Percentiles rank a stretch among this genome's conserved stretches.
phyloP scores from a whole-genome alignment of 2,329 filamentous ascomycete genomes.

The Teratosphaeria destructans region DNA sequence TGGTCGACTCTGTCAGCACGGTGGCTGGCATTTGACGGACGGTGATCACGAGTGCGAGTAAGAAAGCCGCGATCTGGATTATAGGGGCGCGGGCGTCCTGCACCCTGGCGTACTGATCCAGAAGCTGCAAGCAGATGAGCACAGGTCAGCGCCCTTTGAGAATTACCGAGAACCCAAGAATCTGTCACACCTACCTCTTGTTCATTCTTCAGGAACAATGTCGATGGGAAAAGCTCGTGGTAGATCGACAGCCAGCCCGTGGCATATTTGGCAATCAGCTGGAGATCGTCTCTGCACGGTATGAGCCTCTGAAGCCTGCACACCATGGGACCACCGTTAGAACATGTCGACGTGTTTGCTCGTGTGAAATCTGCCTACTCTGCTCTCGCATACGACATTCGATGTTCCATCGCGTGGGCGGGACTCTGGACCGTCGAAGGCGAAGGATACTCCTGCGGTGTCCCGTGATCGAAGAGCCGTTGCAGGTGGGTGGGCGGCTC shows the following conservation, averaged over 20 bases:
- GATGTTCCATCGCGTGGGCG: neutral
- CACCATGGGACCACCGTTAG: neutral
- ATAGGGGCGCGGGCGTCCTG: neutral
- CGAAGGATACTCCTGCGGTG: neutral
- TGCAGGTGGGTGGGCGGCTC: constrained; percentile 1
- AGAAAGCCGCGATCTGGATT: neutral
- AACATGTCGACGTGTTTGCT: neutral
- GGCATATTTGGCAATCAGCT: neutral
- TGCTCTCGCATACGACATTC: neutral
- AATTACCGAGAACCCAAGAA: neutral
- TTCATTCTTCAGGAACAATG: neutral
- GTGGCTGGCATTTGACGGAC: neutral
- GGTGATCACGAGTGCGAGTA: constrained; percentile 1
- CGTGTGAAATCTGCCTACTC: neutral
- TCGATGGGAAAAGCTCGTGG: neutral
- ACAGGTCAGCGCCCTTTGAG: neutral
- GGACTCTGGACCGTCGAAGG: neutral
- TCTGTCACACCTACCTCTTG: neutral
- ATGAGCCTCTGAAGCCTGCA: neutral
- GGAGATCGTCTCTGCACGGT: neutral
- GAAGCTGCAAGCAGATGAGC: neutral
- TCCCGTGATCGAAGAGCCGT: neutral
- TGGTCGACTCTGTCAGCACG: neutral
- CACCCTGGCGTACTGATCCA: neutral
- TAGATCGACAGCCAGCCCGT: neutral